Percentiles rank a stretch among this genome's conserved stretches.
Conservation (phyloP, 140 eudicot species). For the Oenanthe javanica region DNA sequence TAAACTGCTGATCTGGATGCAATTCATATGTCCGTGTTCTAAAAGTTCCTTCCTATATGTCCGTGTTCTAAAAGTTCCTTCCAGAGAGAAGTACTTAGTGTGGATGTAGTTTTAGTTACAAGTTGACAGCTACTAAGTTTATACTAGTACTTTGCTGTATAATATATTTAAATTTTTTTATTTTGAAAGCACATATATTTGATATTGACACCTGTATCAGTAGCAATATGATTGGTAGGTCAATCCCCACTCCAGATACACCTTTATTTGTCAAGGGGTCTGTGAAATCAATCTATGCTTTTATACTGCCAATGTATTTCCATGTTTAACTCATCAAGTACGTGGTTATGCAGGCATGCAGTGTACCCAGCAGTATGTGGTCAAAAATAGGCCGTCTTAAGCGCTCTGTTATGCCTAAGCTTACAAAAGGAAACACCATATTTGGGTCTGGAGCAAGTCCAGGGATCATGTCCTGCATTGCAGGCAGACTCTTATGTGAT, state of each 20-base stretch:
- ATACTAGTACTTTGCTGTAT: not conserved
- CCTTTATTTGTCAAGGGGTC: not conserved
- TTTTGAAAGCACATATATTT: not conserved
- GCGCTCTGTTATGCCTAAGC: conserved; percentile 84
- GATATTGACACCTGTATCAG: not conserved
- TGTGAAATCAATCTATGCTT: not conserved
- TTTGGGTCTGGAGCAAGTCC: conserved; percentile 98
- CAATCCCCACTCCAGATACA: too few relatives aligned
- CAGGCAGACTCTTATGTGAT: conserved; percentile 96
- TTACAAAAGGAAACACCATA: conserved; percentile 63
- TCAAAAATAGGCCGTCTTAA: conserved; percentile 96
- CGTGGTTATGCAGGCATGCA: conserved; percentile 58
- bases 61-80: not conserved
- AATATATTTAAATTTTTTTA: not conserved
- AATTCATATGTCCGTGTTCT: not conserved
- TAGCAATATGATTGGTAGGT: not conserved
- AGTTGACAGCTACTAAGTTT: not conserved
- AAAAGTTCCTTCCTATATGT: not conserved
- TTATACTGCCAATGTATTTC: not conserved
- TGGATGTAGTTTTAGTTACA: not conserved
- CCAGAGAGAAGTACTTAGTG: not conserved
- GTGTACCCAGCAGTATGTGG: conserved; percentile 87
- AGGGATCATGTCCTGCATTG: conserved; percentile 90
- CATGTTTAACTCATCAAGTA: not conserved
- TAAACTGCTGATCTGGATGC: not conserved